Conservation (phyloP, 2,329 filamentous ascomycete species). For the Epichloe uncinata region DNA sequence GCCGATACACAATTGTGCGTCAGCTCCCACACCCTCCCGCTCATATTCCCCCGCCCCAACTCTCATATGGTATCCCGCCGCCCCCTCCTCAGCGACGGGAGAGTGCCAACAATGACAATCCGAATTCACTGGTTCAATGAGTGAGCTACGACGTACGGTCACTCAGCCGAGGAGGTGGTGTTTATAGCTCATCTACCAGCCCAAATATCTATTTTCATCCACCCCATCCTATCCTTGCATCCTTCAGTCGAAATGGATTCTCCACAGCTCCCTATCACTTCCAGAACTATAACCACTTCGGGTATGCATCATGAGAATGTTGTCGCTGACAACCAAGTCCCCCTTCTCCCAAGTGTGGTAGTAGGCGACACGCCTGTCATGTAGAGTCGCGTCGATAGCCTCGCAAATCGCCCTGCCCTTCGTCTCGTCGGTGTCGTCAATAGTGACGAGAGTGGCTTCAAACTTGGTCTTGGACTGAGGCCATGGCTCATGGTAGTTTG, state of each 20-base stretch:
- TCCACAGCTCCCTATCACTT: slow-evolving; percentile 33
- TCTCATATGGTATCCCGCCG: no score
- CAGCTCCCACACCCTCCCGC: no score
- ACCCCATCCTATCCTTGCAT: no score
- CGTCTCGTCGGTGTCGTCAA: slow-evolving; percentile 22
- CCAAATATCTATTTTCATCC: no score
- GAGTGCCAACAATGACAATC: no score
- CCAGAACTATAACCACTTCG: slow-evolving; percentile 31
- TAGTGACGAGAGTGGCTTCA: slow-evolving; percentile 28
- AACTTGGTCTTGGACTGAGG: slow-evolving; percentile 37
- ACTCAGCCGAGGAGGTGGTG: no score
- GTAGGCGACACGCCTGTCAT: slow-evolving; percentile 36
- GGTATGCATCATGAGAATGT: slow-evolving; percentile 35
- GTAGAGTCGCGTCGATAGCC: slow-evolving; percentile 27
- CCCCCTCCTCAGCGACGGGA: no score
- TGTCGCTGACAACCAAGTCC: slow-evolving; percentile 40
- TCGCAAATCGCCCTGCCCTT: slow-evolving; percentile 25
- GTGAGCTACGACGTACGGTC: no score
- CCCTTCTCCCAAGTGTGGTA: slow-evolving; percentile 41
- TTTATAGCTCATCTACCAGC: no score
- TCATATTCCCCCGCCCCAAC: no score
- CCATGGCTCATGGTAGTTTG: slow-evolving; percentile 44
- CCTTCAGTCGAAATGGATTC: slow-evolving; percentile 33
- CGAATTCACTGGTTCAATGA: no score
- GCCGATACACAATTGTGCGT: no score